Percentiles rank a stretch among this genome's conserved stretches.
Evolutionary conservation across 345 rosid species (phyloP).

Genomic region (Aegle marmelos): DNA sequence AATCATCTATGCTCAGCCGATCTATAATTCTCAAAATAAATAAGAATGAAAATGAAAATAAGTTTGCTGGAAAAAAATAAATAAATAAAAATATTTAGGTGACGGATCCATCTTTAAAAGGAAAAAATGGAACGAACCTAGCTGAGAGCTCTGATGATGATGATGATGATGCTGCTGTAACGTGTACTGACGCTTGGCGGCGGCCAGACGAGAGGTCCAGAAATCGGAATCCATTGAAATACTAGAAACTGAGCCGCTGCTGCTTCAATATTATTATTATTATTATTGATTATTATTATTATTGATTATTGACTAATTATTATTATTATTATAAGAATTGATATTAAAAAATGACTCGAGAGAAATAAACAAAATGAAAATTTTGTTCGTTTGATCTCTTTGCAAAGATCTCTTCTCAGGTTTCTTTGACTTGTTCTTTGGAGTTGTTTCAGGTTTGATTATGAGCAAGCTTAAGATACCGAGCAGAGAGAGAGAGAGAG

Average conservation of each 20-base stretch:
- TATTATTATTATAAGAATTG: background rate
- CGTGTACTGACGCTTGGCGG: slow-evolving; percentile 51
- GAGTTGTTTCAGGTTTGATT: background rate
- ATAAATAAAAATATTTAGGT: background rate
- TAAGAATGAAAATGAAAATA: background rate
- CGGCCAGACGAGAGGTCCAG: slow-evolving; percentile 60
- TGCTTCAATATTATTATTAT: background rate
- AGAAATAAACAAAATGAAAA: background rate
- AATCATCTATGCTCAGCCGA: slow-evolving; percentile 55
- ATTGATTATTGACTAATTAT: background rate
- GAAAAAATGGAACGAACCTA: slow-evolving; percentile 23
- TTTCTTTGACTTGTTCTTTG: background rate
- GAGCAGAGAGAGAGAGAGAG: no score
- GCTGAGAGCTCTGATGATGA: slow-evolving; percentile 43
- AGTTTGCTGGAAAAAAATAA: background rate
- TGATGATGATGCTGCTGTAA: slow-evolving; percentile 34
- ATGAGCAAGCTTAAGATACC: background rate
- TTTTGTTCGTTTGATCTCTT: no score
- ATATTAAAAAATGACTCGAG: background rate
- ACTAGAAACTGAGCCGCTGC: slow-evolving; percentile 3
- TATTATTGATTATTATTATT: background rate
- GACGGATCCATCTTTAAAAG: background rate
- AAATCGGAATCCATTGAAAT: slow-evolving; percentile 55
- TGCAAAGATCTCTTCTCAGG: background rate
- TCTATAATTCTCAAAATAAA: slow-evolving; percentile 20